These are phyloP conservation scores for Keqinozyma sinolaborantium DNA, from an alignment of 1,139 yeast species.

Conservation along the genomic window DNA sequence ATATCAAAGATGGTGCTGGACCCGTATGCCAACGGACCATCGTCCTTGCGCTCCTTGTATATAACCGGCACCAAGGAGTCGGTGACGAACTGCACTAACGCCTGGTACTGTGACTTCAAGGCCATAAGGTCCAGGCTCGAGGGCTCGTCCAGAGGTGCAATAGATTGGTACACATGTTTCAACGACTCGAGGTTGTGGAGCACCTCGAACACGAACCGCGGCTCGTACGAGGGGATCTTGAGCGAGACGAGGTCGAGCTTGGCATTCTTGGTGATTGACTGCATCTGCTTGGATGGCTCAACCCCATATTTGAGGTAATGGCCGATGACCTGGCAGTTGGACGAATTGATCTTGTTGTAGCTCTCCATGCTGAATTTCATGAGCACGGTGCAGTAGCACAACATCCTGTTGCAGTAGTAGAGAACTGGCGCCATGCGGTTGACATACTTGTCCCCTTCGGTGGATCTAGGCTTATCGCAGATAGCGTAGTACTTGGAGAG, in stretches of 20 bases:
- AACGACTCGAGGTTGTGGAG: slow-evolving; percentile 17
- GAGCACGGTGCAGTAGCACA: slow-evolving; percentile 16
- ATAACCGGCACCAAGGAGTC: slow-evolving; percentile 5
- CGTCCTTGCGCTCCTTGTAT: slow-evolving; percentile 1
- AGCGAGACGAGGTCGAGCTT: slow-evolving; percentile 17
- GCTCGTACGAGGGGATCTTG: slow-evolving; percentile 24
- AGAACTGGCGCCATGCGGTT: slow-evolving; percentile 11
- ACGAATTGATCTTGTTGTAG: slow-evolving; percentile 13
- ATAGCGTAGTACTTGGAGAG: slow-evolving; percentile 5
- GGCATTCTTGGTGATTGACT: slow-evolving; percentile 5
- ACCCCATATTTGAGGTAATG: slow-evolving; percentile 9
- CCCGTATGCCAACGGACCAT: slow-evolving; percentile 17
- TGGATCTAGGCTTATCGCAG: slow-evolving; percentile 2
- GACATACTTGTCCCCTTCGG: slow-evolving; percentile 9
- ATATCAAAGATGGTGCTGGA: slow-evolving; percentile 16
- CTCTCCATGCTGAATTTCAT: slow-evolving; percentile 19
- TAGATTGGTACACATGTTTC: slow-evolving; percentile 11
- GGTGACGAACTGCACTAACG: not conserved
- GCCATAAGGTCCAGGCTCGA: slow-evolving; percentile 1
- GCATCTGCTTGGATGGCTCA: slow-evolving; percentile 2
- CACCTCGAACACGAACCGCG: slow-evolving; percentile 20
- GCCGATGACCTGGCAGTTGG: slow-evolving; percentile 11
- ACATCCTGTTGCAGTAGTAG: slow-evolving; percentile 15
- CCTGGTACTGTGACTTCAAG: not conserved
- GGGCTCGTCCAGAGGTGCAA: slow-evolving; percentile 2